These are phyloP conservation scores for Cladochytrium replicatum DNA, from an alignment of 192 early-diverging fungal genomes.

Conservation along the genomic window DNA sequence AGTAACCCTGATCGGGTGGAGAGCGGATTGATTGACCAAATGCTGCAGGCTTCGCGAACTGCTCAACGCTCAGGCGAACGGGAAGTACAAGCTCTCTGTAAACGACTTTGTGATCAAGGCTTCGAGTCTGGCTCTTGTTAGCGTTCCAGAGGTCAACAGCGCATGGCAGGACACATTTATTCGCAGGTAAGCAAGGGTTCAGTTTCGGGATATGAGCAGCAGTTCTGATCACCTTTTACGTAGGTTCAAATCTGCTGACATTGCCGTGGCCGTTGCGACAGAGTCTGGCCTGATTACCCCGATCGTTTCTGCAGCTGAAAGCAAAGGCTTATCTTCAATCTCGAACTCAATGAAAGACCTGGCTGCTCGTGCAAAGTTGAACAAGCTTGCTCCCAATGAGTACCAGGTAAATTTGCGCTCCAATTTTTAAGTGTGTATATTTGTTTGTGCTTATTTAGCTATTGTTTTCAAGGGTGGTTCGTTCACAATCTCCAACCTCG, in stretches of 20 bases:
- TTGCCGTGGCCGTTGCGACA: constrained; percentile 94
- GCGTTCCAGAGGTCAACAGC: constrained; percentile 90
- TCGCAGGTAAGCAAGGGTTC: constrained; percentile 81
- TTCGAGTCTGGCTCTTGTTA: constrained; percentile 72
- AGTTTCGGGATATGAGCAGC: too few species aligned
- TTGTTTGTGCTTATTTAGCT: too few species aligned
- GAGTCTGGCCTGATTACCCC: constrained; percentile 90
- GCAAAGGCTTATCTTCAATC: constrained; percentile 77
- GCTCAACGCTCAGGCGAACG: constrained; percentile 75
- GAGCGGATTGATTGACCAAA: background rate
- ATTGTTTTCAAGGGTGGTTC: too few species aligned
- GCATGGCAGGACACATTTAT: constrained; percentile 82
- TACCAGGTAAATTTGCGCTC: too few species aligned
- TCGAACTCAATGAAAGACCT: constrained; percentile 78
- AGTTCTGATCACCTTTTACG: background rate
- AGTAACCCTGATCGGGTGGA: background rate
- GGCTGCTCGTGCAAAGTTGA: constrained; percentile 69
- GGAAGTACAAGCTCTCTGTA: constrained; percentile 92
- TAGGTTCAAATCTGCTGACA: constrained; percentile 81
- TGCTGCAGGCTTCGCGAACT: constrained; percentile 70
- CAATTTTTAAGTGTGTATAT: too few species aligned
- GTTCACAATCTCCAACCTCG: constrained; percentile 97
- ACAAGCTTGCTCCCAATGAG: constrained; percentile 88
- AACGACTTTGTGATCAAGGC: constrained; percentile 99
- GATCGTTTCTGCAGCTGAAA: constrained; percentile 74